These are phyloP conservation scores for Heterobasidion irregulare DNA, from an alignment of 1,284 basidiomycete species.

Conservation along the genomic window DNA sequence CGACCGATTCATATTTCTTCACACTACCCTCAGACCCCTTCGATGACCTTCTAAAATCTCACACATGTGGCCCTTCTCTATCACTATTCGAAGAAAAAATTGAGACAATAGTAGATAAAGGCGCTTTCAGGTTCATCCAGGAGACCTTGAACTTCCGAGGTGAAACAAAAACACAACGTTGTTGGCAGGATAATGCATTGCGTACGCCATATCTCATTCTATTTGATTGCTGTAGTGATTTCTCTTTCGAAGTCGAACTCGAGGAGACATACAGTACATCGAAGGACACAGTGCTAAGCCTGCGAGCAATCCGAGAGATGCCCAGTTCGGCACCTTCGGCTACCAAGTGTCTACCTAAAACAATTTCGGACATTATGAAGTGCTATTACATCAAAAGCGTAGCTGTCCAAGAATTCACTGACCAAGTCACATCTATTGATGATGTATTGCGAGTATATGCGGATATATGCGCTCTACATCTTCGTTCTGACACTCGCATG, in stretches of 20 bases:
- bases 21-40: slow-evolving; percentile 10
- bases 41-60: slow-evolving; percentile 1
- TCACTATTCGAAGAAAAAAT: too few species aligned
- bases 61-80: too few species aligned
- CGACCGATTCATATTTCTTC: slow-evolving; percentile 7
- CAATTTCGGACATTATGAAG: neutral
- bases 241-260: neutral
- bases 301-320: neutral
- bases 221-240: neutral
- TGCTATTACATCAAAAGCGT: neutral
- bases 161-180: neutral
- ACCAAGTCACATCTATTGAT: neutral
- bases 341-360: neutral
- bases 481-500: neutral
- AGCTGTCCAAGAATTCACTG: neutral
- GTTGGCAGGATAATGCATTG: neutral
- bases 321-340: neutral
- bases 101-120: neutral
- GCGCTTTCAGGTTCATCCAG: neutral
- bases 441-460: neutral
- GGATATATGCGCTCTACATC: neutral
- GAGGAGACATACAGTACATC: neutral
- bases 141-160: neutral
- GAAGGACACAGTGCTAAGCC: neutral
- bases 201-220: neutral